Percentiles rank a stretch among this genome's conserved stretches.
phyloP scores from a whole-genome alignment of 73 alveolate genomes.

The Tetrahymena malaccensis region DNA sequence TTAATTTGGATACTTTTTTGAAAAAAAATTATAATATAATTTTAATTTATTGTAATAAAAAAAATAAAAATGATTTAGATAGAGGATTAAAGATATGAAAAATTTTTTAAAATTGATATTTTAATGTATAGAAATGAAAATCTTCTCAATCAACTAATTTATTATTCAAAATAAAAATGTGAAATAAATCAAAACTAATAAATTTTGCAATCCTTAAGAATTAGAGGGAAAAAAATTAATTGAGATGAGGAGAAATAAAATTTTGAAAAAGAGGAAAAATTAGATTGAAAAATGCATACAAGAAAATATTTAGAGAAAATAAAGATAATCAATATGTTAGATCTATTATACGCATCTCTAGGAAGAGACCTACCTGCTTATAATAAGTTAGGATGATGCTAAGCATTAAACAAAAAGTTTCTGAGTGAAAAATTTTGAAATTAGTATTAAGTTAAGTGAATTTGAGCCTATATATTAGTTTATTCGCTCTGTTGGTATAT shows the following conservation, averaged over 20 bases:
- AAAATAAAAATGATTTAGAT: neutral
- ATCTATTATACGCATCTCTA: neutral
- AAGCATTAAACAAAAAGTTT: neutral
- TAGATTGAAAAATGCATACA: neutral
- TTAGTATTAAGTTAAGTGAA: neutral
- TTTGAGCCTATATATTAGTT: neutral
- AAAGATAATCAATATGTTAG: neutral
- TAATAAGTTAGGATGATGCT: neutral
- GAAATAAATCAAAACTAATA: neutral
- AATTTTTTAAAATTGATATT: too few species aligned
- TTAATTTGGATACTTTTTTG: neutral
- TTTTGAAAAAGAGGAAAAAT: neutral
- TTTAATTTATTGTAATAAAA: neutral
- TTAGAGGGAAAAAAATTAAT: neutral
- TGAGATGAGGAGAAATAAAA: neutral
- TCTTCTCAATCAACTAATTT: neutral
- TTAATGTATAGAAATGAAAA: neutral
- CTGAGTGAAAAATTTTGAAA: neutral
- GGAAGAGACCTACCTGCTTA: neutral
- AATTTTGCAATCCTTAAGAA: neutral
- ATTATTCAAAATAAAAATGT: neutral
- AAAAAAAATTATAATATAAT: too few species aligned
- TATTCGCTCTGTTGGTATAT: neutral
- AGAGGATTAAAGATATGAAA: neutral
- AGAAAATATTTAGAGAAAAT: neutral